Conservation (phyloP, 2,329 filamentous ascomycete species). For the Penicillium glabrum region DNA sequence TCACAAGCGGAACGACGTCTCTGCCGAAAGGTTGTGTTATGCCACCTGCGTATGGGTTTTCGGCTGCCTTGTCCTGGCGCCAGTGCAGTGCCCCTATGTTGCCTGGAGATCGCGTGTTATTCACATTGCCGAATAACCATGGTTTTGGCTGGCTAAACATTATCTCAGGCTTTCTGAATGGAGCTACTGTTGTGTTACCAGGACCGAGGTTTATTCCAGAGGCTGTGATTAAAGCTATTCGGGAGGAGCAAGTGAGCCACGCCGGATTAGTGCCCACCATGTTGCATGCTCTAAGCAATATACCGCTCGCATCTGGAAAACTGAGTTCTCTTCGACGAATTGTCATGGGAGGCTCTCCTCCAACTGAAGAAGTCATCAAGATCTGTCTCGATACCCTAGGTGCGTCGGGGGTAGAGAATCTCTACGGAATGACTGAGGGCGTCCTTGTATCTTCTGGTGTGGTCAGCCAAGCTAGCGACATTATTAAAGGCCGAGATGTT, state of each 20-base stretch:
- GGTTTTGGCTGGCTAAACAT: constrained; percentile 12
- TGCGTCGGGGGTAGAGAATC: constrained; percentile 12
- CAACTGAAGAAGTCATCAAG: constrained; percentile 12
- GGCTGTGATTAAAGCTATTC: constrained; percentile 4
- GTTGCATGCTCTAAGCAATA: constrained; percentile 7
- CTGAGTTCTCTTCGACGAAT: constrained; percentile 5
- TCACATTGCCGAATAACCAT: constrained; percentile 17
- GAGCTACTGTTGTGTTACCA: constrained; percentile 12
- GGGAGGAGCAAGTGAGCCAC: constrained; percentile 1
- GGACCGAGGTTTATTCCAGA: constrained; percentile 10
- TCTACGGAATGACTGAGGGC: constrained; percentile 17
- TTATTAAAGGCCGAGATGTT: constrained; percentile 1
- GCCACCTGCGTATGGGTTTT: constrained; percentile 7
- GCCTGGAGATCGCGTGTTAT: constrained; percentile 5
- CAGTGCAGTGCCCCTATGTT: constrained; percentile 6
- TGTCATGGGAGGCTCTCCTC: constrained; percentile 10
- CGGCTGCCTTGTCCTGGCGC: constrained; percentile 2
- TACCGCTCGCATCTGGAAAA: background rate
- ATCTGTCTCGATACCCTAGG: constrained; percentile 11
- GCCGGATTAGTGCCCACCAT: constrained; percentile 9
- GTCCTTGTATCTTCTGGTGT: background rate
- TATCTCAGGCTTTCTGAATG: constrained; percentile 12
- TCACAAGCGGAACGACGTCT: no score
- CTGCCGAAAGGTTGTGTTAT: constrained; percentile 9
- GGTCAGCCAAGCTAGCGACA: background rate